phyloP scores from a whole-genome alignment of 768 basidiomycete species.

The Tricholoma terreum region DNA sequence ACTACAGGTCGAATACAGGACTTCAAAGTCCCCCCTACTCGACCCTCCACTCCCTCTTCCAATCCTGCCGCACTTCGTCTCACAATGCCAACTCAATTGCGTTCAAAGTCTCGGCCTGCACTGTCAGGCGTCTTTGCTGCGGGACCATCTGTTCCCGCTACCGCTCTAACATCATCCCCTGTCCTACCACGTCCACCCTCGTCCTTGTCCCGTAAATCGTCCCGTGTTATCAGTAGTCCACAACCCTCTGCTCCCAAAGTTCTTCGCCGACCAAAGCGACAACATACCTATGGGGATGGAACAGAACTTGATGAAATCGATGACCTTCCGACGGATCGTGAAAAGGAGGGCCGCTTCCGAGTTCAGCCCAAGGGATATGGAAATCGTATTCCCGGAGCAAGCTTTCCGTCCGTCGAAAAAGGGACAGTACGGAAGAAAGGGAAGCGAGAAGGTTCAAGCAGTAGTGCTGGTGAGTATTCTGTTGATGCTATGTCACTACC shows the following conservation, averaged over 20 bases:
- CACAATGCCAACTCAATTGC: constrained; percentile 83
- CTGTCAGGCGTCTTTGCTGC: constrained; percentile 74
- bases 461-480: constrained; percentile 40
- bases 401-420: constrained; percentile 47
- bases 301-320: constrained; percentile 88
- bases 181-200: constrained; percentile 61
- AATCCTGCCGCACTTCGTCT: constrained; percentile 75
- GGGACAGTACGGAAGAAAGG: constrained; percentile 58
- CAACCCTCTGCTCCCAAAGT: constrained; percentile 57
- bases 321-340: constrained; percentile 82
- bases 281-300: constrained; percentile 77
- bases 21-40: constrained; percentile 68
- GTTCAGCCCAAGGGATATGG: constrained; percentile 70
- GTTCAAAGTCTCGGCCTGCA: constrained; percentile 70
- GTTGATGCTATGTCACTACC: neutral
- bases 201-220: constrained; percentile 41
- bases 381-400: constrained; percentile 58
- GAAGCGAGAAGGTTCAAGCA: constrained; percentile 42
- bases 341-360: constrained; percentile 72
- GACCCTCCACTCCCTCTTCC: constrained; percentile 77
- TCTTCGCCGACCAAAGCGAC: constrained; percentile 74
- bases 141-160: constrained; percentile 25
- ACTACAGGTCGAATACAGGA: constrained; percentile 68
- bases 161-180: constrained; percentile 51
- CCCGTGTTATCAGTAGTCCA: constrained; percentile 34